These are phyloP conservation scores for Domatiomyces catenatus DNA, from an alignment of 2,329 filamentous ascomycete species.

Conservation along the genomic window DNA sequence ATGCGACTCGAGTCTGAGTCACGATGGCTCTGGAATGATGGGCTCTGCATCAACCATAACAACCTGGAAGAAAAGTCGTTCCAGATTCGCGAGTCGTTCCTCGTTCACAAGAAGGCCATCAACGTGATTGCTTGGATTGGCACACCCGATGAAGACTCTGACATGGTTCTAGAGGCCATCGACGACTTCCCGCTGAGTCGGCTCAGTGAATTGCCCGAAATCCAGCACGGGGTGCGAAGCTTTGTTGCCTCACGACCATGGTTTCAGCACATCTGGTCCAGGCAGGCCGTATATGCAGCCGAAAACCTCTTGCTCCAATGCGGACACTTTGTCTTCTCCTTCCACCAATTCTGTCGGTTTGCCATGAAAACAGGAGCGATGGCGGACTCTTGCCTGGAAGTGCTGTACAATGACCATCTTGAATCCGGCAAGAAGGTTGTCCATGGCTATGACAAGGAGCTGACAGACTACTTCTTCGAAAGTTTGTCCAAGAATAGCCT, in stretches of 20 bases:
- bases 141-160: slow-evolving; percentile 1
- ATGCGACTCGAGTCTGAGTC: neutral
- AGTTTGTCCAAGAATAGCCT: neutral
- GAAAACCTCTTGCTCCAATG: neutral
- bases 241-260: neutral
- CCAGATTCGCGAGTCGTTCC: slow-evolving; percentile 8
- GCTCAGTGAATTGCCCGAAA: neutral
- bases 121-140: slow-evolving; percentile 5
- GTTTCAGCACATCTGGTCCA: neutral
- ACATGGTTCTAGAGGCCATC: slow-evolving; percentile 7
- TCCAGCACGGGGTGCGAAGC: neutral
- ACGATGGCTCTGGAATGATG: slow-evolving; percentile 11
- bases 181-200: neutral
- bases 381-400: neutral
- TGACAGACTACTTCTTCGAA: neutral
- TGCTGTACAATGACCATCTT: neutral
- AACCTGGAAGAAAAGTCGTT: slow-evolving; percentile 11
- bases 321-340: neutral
- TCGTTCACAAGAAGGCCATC: neutral
- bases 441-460: neutral
- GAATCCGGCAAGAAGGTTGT: neutral
- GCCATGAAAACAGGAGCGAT: neutral
- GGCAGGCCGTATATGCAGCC: neutral
- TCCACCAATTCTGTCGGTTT: neutral
- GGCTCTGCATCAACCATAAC: slow-evolving; percentile 15